Conservation (phyloP, 495 filamentous ascomycete genomes). For the Aspergillus funiculosus region DNA sequence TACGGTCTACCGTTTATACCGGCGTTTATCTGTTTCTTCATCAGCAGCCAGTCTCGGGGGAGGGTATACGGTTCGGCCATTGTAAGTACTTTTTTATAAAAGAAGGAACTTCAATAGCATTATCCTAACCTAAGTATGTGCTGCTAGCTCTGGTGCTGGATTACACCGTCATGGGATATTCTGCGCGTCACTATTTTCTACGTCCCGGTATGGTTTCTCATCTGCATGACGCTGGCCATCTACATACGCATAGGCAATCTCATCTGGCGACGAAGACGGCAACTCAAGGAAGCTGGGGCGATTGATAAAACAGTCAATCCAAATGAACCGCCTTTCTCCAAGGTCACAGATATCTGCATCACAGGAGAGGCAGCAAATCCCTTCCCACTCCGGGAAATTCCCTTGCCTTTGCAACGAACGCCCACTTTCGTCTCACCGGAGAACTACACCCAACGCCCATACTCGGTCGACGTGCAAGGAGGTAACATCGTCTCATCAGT, state of each 20-base stretch:
- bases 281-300: conserved; percentile 36
- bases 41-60: conserved; percentile 43
- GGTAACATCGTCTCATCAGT: conserved; percentile 13
- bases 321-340: conserved; percentile 45
- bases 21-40: conserved; percentile 61
- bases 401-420: too few species aligned
- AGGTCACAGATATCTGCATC: conserved; percentile 54
- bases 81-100: conserved; percentile 26
- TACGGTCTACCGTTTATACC: conserved; percentile 74
- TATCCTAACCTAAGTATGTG: neutral
- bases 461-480: conserved; percentile 36
- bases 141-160: conserved; percentile 77
- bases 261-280: conserved; percentile 53
- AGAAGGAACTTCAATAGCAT: neutral
- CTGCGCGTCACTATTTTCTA: conserved; percentile 76
- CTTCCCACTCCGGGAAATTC: neutral
- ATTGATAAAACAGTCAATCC: conserved; percentile 36
- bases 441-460: conserved; percentile 26
- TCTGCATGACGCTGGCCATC: conserved; percentile 63
- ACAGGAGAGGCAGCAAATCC: conserved; percentile 32
- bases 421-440: too few species aligned
- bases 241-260: conserved; percentile 66
- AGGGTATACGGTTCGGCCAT: conserved; percentile 71
- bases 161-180: conserved; percentile 60
- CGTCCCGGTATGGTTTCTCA: conserved; percentile 77